Base-by-base conservation (phyloP, 2,329 filamentous ascomycete species). In the Monosporascus sp. region DNA sequence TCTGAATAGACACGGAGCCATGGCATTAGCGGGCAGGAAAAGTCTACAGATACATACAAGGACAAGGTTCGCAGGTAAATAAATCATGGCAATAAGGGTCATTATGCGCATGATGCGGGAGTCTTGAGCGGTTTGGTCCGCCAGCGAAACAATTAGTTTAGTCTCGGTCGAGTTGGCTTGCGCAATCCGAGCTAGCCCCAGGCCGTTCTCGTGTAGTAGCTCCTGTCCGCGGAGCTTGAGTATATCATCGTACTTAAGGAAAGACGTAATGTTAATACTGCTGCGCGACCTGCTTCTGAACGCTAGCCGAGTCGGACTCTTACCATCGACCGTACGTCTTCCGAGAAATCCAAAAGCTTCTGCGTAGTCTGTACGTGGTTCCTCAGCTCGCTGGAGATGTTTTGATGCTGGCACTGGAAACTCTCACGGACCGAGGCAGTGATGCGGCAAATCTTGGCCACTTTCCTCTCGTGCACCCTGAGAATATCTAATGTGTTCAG, bases 261-360 rank as follows among this genome's bases (percentile, higher is more conserved):
- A 25, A 25, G 2, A 4, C 5, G 25, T 25, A 8, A 25, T 25
- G 25, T 25, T 25, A 25, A 25, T 7, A 25, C 25, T 2, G 1
- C 7, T 25, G 25, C 25, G 25, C 7, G 1, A 25, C 25, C 25
- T 25, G 25, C 25, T 25, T 25, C 25, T 25, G 6, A 25, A 25
- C 25, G 7, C 6, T 8, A 25, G 25, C 25, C 25, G 25, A 6
- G 25, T 25, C 25, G 25, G 25, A 7, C 25, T 7, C 55, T 52
- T 37, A 54, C 55, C 47, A 56, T 54, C 9, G 38, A 50, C n/a
- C 41, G 45, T 9, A 56, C 7, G 25, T 56, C 55, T 22, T 54
- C 45, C 7, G 52, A 56, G 5, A 48, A 25, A 18, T 22, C 17
- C 43, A 56, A 38, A 48, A 55, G 52, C 9, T 52, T 57, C 6